These are phyloP conservation scores for Colletotrichum cereale DNA, from an alignment of 2,329 filamentous ascomycete species.

Conservation along the genomic window DNA sequence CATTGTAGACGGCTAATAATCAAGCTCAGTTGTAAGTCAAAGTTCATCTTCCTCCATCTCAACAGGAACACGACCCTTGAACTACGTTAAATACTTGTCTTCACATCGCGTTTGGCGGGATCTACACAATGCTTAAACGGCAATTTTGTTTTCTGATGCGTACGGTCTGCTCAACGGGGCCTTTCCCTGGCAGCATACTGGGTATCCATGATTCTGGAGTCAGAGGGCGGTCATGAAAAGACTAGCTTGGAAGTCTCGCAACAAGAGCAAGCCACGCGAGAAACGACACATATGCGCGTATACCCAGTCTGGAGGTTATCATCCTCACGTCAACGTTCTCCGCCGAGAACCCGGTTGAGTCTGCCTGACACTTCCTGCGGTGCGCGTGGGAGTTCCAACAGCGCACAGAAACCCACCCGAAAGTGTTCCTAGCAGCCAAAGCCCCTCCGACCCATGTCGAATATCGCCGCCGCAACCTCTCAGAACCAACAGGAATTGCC, in stretches of 20 bases:
- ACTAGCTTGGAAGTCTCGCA: background rate
- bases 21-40: too few species aligned
- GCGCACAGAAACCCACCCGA: background rate
- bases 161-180: too few species aligned
- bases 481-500: slow-evolving; percentile 6
- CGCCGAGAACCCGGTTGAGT: background rate
- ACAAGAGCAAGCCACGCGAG: background rate
- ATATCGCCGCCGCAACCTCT: background rate
- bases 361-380: background rate
- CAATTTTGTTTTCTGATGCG: too few species aligned
- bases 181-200: too few species aligned
- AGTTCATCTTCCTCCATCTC: too few species aligned
- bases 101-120: too few species aligned
- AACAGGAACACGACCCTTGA: too few species aligned
- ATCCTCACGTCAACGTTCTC: background rate
- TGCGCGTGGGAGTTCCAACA: background rate
- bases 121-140: too few species aligned
- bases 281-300: too few species aligned
- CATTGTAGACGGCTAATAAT: too few species aligned
- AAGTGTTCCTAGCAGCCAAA: background rate
- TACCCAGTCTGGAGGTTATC: background rate
- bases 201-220: too few species aligned
- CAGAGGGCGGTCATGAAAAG: background rate
- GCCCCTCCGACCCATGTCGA: background rate
- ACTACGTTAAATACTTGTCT: too few species aligned